A percentile compares a stretch with the other conserved stretches of the same genome.
Conservation (phyloP, 2,329 filamentous ascomycete genomes). For the Apiospora arundinis region DNA sequence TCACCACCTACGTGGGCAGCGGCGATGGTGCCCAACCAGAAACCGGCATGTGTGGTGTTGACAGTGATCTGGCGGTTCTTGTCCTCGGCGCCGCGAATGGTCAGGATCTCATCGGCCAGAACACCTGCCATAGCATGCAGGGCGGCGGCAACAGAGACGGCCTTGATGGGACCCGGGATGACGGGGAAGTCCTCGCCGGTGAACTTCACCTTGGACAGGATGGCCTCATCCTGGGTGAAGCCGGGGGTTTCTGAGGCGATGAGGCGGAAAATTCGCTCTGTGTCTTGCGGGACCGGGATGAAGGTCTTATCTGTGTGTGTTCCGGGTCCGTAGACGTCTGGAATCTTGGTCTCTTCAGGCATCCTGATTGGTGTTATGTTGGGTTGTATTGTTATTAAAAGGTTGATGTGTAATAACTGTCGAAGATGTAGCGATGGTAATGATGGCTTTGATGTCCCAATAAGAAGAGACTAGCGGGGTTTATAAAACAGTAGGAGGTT, state of each 20-base stretch:
- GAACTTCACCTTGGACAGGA: slow-evolving; percentile 40
- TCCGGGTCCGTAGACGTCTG: slow-evolving; percentile 41
- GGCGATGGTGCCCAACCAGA: slow-evolving; percentile 51
- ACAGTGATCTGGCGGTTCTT: slow-evolving; percentile 42
- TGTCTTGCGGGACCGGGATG: slow-evolving; percentile 38
- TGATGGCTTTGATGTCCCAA: too few relatives aligned
- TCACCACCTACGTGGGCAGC: slow-evolving; percentile 46
- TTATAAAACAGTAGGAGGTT: too few relatives aligned
- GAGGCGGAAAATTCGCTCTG: slow-evolving; percentile 40
- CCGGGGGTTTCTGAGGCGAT: slow-evolving; percentile 40
- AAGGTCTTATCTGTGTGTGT: slow-evolving; percentile 38
- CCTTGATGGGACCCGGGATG: slow-evolving; percentile 45
- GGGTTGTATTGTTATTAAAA: background rate
- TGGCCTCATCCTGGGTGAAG: slow-evolving; percentile 39
- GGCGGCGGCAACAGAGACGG: slow-evolving; percentile 40
- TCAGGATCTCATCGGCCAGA: slow-evolving; percentile 28
- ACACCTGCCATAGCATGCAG: slow-evolving; percentile 43
- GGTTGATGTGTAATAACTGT: background rate
- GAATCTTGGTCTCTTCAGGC: slow-evolving; percentile 29
- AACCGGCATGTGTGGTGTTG: slow-evolving; percentile 52
- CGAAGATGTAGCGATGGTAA: background rate
- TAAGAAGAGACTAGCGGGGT: too few relatives aligned
- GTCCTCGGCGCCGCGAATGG: slow-evolving; percentile 25
- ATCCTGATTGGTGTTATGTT: slow-evolving; percentile 23
- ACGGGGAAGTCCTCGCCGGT: slow-evolving; percentile 39